Percentiles rank a stretch among this genome's conserved stretches.
phyloP scores from a whole-genome alignment of 768 basidiomycete genomes.

The Lactifluus rugatus region DNA sequence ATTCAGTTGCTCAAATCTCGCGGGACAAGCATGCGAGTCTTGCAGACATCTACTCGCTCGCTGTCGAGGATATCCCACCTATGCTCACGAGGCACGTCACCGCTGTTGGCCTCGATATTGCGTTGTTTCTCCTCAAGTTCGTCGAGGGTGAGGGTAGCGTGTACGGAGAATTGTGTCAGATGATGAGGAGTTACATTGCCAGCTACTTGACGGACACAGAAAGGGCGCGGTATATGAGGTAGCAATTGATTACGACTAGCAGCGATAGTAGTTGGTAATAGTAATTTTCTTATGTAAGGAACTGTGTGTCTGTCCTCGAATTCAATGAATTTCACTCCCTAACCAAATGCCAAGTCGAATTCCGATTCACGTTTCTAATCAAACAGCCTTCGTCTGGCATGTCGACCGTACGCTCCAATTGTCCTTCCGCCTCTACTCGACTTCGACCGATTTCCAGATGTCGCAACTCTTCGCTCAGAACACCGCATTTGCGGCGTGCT shows the following conservation, averaged over 20 bases:
- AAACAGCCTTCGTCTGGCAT: constrained; percentile 83
- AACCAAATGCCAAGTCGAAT: constrained; percentile 6
- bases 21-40: constrained; percentile 7
- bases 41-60: constrained; percentile 4
- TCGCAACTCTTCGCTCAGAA: constrained; percentile 65
- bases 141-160: not conserved
- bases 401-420: constrained; percentile 49
- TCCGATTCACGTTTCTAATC: constrained; percentile 46
- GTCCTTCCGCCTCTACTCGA: not conserved
- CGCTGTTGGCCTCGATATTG: constrained; percentile 4
- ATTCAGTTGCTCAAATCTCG: constrained; percentile 8
- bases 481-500: constrained; percentile 81
- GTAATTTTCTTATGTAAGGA: not conserved
- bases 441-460: constrained; percentile 39
- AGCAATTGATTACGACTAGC: not conserved
- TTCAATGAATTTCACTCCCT: not conserved
- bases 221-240: not conserved
- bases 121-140: not conserved
- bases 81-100: not conserved
- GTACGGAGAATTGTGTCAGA: constrained; percentile 2
- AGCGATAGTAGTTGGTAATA: not conserved
- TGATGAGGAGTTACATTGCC: constrained; percentile 10
- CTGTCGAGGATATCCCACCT: constrained; percentile 12
- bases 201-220: constrained; percentile 13
- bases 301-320: no score